Base-by-base conservation (phyloP, 2,329 filamentous ascomycete genomes). In the Corniculantispora saksenae region DNA sequence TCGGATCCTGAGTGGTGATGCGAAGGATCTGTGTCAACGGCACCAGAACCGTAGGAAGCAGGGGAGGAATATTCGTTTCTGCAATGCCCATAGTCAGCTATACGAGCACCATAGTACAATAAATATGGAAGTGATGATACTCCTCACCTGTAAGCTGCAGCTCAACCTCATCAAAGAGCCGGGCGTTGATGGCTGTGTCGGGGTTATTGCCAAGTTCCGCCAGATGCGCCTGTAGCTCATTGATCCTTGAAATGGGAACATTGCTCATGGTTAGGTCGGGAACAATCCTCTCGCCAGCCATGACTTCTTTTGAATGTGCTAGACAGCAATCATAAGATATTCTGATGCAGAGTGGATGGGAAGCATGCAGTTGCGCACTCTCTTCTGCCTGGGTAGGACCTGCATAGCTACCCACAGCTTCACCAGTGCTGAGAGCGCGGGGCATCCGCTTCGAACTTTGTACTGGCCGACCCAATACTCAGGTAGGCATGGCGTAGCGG, bases 141-240 rank as follows among this genome's bases (percentile, higher is more conserved):
- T 32, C 32, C 72, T 29, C 72, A 83, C 85, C 82, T 50, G 80
- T 87, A 19, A 89, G 77, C 70, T 88, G 85, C 4, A 88, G 80
- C 69, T 85, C 82, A 53, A 89, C 82, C 70, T 86, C 77, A 70
- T 89, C 86, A 66, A 89, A 84, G 2, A 89, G 77, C 68, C 82
- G 83, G 13, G 76, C 74, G 66, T 83, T 74, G 43, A 85, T 76
- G 0, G 77, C 72, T 1, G 79, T 72, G 0, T 76, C 75, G 21
- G 82, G 76, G 66, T 83, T 79, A 29, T 75, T 72, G 21, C 80
- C 67, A n/a, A 89, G 76, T 32, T 81, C 75, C 59, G 83, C 78
- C 19, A 89, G 77, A 71, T 89, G 87, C 25, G 72, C 73, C 57
- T 84, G 79, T 25, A 89, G 79, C 68, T 86, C 84, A 25, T 83